Conservation (phyloP, 352 stramenopile genomes). For the Phytopythium vexans region DNA sequence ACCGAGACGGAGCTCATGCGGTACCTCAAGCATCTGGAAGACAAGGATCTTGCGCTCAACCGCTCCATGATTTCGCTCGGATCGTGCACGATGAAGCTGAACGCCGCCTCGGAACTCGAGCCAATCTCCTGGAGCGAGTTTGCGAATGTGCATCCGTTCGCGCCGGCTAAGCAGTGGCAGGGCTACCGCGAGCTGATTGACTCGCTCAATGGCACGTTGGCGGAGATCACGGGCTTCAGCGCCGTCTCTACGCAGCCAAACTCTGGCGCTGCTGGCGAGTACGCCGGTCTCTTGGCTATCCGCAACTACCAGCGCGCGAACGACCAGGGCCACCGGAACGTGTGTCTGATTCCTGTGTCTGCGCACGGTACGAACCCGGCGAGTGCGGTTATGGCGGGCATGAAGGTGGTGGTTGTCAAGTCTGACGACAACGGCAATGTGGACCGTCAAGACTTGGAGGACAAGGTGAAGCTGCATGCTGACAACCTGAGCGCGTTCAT, state of each 20-base stretch:
- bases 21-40: slow-evolving; percentile 98
- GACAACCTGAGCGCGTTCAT: slow-evolving; percentile 97
- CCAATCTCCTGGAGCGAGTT: slow-evolving; percentile 98
- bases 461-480: slow-evolving; percentile 95
- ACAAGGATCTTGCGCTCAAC: slow-evolving; percentile 99
- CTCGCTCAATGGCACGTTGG: slow-evolving; percentile 94
- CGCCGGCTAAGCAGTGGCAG: slow-evolving; percentile 90
- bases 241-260: slow-evolving; percentile 98
- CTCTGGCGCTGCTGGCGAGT: slow-evolving; percentile 97
- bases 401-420: slow-evolving; percentile 97
- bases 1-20: slow-evolving; percentile 95
- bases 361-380: slow-evolving; percentile 98
- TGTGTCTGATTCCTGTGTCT: slow-evolving; percentile 98
- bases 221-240: slow-evolving; percentile 98
- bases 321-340: slow-evolving; percentile 93
- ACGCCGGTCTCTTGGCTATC: slow-evolving; percentile 96
- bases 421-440: slow-evolving; percentile 96
- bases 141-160: slow-evolving; percentile 98
- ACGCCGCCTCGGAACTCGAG: slow-evolving; percentile 96
- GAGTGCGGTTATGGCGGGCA: slow-evolving; percentile 97
- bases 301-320: slow-evolving; percentile 93
- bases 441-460: slow-evolving; percentile 93
- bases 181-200: slow-evolving; percentile 98
- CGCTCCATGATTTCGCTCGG: slow-evolving; percentile 99
- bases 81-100: slow-evolving; percentile 99